A percentile compares a stretch with the other conserved stretches of the same genome.
Evolutionary conservation across 352 stramenopile genomes (phyloP).

Genomic region (Pythium monospermum): DNA sequence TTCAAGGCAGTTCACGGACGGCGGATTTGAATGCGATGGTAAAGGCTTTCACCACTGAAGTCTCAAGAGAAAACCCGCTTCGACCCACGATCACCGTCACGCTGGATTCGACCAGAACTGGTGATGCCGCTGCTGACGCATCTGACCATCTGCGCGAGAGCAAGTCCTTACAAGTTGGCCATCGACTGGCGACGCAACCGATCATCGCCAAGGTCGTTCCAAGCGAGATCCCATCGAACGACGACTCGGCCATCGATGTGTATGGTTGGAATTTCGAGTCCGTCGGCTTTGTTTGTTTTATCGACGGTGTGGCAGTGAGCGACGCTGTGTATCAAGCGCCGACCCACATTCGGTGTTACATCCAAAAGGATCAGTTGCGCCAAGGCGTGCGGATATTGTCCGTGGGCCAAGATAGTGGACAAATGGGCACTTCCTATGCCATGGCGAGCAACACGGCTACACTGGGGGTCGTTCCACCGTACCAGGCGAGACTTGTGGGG

Average conservation of each 20-base stretch:
- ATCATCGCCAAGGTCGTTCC: conserved; percentile 7
- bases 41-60: conserved; percentile 7
- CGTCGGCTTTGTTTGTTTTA: conserved; percentile 5
- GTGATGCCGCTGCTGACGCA: background rate
- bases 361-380: background rate
- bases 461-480: conserved; percentile 6
- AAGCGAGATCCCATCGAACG: conserved; percentile 8
- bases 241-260: conserved; percentile 3
- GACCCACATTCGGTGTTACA: conserved; percentile 6
- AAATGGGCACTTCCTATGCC: too few species aligned
- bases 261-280: conserved; percentile 15
- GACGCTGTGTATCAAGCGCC: conserved; percentile 1
- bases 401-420: conserved; percentile 4
- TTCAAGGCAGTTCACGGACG: conserved; percentile 15
- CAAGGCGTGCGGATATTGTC: conserved; percentile 9
- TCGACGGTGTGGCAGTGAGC: conserved; percentile 1
- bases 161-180: background rate
- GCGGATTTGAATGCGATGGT: conserved; percentile 15
- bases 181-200: conserved; percentile 3
- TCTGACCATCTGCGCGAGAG: background rate
- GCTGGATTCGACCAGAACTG: conserved; percentile 9
- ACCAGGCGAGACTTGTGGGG: background rate
- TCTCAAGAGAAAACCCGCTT: conserved; percentile 11
- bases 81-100: conserved; percentile 8
- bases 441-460: conserved; percentile 5